Base-by-base conservation (phyloP, 805 yeast species). In the Scheffersomyces stipitis region DNA sequence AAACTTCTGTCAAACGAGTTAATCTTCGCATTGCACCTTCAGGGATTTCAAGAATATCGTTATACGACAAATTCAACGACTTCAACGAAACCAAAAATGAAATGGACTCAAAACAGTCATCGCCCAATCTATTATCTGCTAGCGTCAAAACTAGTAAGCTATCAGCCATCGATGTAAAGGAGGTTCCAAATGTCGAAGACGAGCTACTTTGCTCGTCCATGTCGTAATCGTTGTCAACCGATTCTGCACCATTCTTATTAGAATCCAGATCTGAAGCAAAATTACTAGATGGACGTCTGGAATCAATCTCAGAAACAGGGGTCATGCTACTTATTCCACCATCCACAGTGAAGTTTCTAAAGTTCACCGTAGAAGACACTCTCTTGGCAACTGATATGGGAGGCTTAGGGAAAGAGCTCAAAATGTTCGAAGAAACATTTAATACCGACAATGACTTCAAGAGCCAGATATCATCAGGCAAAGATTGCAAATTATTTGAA, bases 121-220 rank as follows among this genome's bases (percentile, higher is more conserved):
- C 96, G 17, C 73, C 75, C 23, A 93, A 71, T 44, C 88, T 81
- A 57, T 93, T 93, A 55, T 91, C 98, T 10, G 93, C 85, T 28
- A 88, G 66, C 27, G 80, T 74, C 26, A 93, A 72, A 16, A 69
- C 64, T 37, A 73, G 59, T 40, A 89, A 64, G 20, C 78, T 72
- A 34, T 72, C 73, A 1, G 81, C 71, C 33, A 78, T 51, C 0
- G 73, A 57, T 3, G 42, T 31, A 2, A 54, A 43, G 7, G 34
- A 31, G 10, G 31, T 34, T 8, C 18, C 33, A n/a, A 22, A 30
- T 1, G 28, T 32, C 33, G 37, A 18, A 4, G 41, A 40, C 4
- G 35, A 28, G 6, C 42, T 33, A 12, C 36, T 33, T 4, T 24
- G 26, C 9, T 33, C 38, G 24, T 36, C 35, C 30, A 30, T 32